These are phyloP conservation scores for Nemania sp. DNA, from an alignment of 2,329 filamentous ascomycete species.

Conservation along the genomic window DNA sequence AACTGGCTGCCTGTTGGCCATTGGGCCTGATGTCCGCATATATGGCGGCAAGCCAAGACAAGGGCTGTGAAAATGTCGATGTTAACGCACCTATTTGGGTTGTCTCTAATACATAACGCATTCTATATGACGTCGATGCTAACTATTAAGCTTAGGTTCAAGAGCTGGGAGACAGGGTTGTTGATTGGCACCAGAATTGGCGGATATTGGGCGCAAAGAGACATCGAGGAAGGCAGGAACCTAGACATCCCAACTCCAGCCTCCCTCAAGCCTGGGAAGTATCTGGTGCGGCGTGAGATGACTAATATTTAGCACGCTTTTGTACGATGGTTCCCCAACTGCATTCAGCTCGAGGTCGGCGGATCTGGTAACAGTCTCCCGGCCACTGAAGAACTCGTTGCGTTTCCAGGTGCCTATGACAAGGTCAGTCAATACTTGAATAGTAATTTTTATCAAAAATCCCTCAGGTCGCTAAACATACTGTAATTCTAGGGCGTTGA, in stretches of 20 bases:
- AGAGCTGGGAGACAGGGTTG: constrained; percentile 1
- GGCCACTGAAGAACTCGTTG: neutral
- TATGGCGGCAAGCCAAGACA: neutral
- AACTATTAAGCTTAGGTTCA: neutral
- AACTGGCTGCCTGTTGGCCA: neutral
- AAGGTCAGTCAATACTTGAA: constrained; percentile 1
- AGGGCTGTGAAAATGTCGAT: neutral
- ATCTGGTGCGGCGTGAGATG: constrained; percentile 3
- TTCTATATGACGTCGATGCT: neutral
- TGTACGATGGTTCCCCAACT: neutral
- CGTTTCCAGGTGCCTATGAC: neutral
- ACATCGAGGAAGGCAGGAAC: neutral
- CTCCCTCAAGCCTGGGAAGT: constrained; percentile 10
- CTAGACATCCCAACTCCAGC: constrained; percentile 4
- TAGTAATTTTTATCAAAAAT: no score
- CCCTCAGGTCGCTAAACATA: no score
- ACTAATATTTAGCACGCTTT: neutral
- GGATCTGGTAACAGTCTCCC: neutral
- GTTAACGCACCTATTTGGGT: constrained; percentile 9
- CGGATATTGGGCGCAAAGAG: constrained; percentile 10
- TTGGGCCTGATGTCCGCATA: constrained; percentile 11
- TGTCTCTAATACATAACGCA: neutral
- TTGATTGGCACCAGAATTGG: neutral
- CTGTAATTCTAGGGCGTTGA: no score
- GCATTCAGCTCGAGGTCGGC: constrained; percentile 1